Percentiles rank a stretch among this genome's conserved stretches.
Conservation (phyloP, 345 rosid genomes). For the Anastatica hierochuntica region DNA sequence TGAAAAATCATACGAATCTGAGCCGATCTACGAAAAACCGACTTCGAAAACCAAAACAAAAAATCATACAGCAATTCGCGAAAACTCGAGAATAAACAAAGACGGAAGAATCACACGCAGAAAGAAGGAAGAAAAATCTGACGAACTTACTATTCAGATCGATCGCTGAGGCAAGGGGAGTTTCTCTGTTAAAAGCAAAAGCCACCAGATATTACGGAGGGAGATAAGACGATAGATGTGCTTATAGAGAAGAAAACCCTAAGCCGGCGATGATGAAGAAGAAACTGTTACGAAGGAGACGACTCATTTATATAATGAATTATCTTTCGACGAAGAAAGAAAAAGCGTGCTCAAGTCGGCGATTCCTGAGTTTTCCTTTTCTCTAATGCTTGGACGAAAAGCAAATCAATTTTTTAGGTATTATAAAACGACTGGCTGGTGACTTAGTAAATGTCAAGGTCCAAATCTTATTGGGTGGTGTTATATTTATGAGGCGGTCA, state of each 20-base stretch:
- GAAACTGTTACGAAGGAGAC: constrained; percentile 3
- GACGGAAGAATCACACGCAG: not conserved
- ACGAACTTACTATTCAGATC: constrained; percentile 21
- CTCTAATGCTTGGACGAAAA: constrained; percentile 27
- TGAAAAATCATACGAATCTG: constrained; percentile 20
- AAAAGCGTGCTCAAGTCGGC: constrained; percentile 30
- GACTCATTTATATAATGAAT: constrained; percentile 23
- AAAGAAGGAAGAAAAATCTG: not conserved
- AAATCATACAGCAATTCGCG: not conserved
- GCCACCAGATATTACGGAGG: not conserved
- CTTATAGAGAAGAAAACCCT: constrained; percentile 28
- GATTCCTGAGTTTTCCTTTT: constrained; percentile 13
- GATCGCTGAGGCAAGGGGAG: constrained; percentile 31
- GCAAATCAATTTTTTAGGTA: constrained; percentile 19
- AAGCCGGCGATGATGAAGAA: constrained; percentile 32
- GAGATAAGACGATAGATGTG: not conserved
- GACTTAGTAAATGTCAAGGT: constrained; percentile 1
- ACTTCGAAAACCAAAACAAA: too few species aligned
- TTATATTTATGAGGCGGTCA: constrained; percentile 18
- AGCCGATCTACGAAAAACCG: constrained; percentile 21
- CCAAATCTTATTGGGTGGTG: constrained; percentile 15
- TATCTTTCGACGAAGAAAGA: constrained; percentile 8
- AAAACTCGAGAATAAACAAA: too few species aligned
- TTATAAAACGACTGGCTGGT: not conserved
- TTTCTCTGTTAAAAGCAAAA: constrained; percentile 13